Base-by-base conservation (phyloP, 805 yeast genomes). In the Candida ponderosae region DNA sequence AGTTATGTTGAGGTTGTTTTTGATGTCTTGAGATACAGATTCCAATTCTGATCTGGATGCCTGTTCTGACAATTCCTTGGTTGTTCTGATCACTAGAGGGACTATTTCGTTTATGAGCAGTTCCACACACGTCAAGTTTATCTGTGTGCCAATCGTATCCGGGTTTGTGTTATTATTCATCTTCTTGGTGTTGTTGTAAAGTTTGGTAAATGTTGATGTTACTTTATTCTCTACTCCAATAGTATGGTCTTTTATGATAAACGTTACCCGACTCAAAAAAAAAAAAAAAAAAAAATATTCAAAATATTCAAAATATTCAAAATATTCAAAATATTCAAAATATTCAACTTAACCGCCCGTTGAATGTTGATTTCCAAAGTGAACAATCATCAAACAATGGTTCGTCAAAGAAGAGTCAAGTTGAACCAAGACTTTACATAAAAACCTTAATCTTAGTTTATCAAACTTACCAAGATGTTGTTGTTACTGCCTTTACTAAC, bases 341-440 rank as follows among this genome's bases (percentile, higher is more conserved):
- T n/a, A n/a, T n/a, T n/a, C n/a, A n/a, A n/a, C n/a, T n/a, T n/a
- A n/a, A n/a, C n/a, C n/a, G n/a, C n/a, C n/a, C n/a, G n/a, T n/a
- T n/a, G n/a, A n/a, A n/a, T n/a, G n/a, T n/a, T 29, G 62, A 55
- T 31, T 35, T 54, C 9, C 42, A 36, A 21, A 47, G 39, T 29
- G 51, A 46, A 23, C 40, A 49, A 18, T 43, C 18, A 29, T 34
- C 38, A 4, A 42, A 48, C 4, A 45, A 42, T 26, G 42, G 44
- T 18, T 31, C 46, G n/a, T 62, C 65, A 42, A 66, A 63, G 41
- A 58, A 63, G 21, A 47, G 48, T 39, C 51, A 44, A 38, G 66
- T 80, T 23, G 84, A 79, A 43, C 94, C 97, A 19, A 83, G 81
- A 56, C 65, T 70, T 14, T 93, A 93, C 56, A 81, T 90, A 31